Conservation (phyloP, 2,329 filamentous ascomycete genomes). For the Aspergillus eucalypticola region DNA sequence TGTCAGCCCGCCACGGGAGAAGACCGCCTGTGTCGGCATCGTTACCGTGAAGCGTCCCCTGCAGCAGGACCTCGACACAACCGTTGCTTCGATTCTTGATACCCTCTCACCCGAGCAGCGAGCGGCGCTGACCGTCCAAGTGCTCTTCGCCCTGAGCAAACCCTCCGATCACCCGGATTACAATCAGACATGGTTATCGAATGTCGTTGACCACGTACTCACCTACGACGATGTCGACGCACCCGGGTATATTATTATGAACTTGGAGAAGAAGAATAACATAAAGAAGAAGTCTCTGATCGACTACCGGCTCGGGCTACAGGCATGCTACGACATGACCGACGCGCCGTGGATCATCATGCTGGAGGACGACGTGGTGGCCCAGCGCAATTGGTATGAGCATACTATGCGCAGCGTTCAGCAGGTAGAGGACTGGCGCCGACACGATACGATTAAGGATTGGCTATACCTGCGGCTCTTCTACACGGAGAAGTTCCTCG, state of each 20-base stretch:
- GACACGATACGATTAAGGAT: constrained; percentile 16
- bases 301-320: constrained; percentile 48
- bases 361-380: constrained; percentile 52
- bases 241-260: constrained; percentile 10
- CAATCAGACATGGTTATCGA: constrained; percentile 44
- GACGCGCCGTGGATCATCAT: constrained; percentile 47
- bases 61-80: constrained; percentile 42
- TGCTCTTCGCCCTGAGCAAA: constrained; percentile 48
- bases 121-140: constrained; percentile 42
- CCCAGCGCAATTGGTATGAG: constrained; percentile 49
- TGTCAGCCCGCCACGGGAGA: constrained; percentile 3
- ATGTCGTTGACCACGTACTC: constrained; percentile 43
- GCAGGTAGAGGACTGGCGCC: constrained; percentile 29
- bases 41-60: constrained; percentile 45
- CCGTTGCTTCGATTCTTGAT: constrained; percentile 48
- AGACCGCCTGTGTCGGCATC: constrained; percentile 46
- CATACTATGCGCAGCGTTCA: constrained; percentile 42
- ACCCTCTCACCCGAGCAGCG: constrained; percentile 45
- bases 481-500: constrained; percentile 49
- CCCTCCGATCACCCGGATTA: constrained; percentile 46
- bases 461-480: constrained; percentile 50
- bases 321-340: constrained; percentile 40
- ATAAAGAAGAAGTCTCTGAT: constrained; percentile 44
- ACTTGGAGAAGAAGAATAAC: constrained; percentile 20
- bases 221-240: constrained; percentile 39